phyloP scores from a whole-genome alignment of 176 grass and related monocot genomes.

The Lolium perenne region DNA sequence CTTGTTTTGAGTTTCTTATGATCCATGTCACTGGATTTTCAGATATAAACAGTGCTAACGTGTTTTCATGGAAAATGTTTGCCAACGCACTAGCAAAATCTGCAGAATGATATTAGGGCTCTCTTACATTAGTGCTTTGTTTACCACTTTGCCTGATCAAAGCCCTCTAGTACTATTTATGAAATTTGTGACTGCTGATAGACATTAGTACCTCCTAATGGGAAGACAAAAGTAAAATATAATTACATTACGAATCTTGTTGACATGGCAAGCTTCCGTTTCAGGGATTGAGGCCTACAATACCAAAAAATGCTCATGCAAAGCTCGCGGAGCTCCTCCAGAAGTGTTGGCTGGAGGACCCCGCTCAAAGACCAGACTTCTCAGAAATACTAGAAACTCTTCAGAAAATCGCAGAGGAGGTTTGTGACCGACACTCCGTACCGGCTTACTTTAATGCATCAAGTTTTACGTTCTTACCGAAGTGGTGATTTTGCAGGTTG shows the following conservation, averaged over 20 bases:
- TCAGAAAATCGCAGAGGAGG: conserved; percentile 74
- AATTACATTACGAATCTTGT: background rate
- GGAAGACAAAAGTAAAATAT: conserved; percentile 4
- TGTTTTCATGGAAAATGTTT: background rate
- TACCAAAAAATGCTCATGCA: conserved; percentile 76
- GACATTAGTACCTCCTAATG: background rate
- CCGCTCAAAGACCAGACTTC: conserved; percentile 69
- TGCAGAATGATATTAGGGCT: background rate
- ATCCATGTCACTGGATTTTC: conserved; percentile 26
- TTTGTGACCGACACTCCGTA: conserved; percentile 34
- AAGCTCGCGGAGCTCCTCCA: conserved; percentile 83
- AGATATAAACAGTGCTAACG: conserved; percentile 8
- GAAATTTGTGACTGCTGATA: background rate
- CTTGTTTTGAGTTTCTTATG: background rate
- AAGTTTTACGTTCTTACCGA: conserved; percentile 14
- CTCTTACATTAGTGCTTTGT: background rate
- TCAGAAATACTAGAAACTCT: conserved; percentile 72
- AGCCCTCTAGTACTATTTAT: background rate
- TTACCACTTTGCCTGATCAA: conserved; percentile 1
- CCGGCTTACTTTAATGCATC: background rate
- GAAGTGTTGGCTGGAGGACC: conserved; percentile 84
- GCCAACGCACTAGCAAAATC: background rate
- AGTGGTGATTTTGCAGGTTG: conserved; percentile 53
- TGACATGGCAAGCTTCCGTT: conserved; percentile 29
- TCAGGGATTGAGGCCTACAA: conserved; percentile 88